These are phyloP conservation scores for Podospora australis DNA, from an alignment of 495 filamentous ascomycete genomes.

Conservation along the genomic window DNA sequence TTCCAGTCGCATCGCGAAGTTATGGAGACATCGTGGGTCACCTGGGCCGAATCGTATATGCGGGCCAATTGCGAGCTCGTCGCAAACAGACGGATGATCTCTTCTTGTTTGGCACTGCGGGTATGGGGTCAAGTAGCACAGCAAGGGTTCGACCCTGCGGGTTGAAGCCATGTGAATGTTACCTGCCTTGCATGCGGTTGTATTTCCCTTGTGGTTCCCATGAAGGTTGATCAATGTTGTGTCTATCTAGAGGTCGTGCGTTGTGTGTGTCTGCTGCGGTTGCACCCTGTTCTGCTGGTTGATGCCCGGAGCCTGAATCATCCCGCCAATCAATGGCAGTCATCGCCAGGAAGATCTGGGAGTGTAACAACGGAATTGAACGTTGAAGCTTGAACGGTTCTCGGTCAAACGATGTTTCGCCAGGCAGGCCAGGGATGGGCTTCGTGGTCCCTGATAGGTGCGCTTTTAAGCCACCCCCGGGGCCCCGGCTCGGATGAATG, in stretches of 20 bases:
- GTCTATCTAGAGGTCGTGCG: too few species aligned
- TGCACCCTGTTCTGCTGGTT: too few species aligned
- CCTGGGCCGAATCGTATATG: neutral
- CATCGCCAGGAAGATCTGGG: too few species aligned
- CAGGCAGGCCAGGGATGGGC: too few species aligned
- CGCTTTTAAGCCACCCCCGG: slow-evolving; percentile 9
- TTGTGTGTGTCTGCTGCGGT: too few species aligned
- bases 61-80: neutral
- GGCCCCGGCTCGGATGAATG: slow-evolving; percentile 5
- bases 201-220: too few species aligned
- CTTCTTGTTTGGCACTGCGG: neutral
- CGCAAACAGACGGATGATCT: neutral
- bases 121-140: too few species aligned
- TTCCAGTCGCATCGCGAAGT: too few species aligned
- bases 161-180: neutral
- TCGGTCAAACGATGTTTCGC: too few species aligned
- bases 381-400: neutral
- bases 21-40: too few species aligned
- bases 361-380: neutral
- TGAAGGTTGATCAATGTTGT: too few species aligned
- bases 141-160: neutral
- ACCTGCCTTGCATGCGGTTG: too few species aligned
- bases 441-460: slow-evolving; percentile 8
- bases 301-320: neutral
- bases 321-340: slow-evolving; percentile 14